Evolutionary conservation across 192 early-diverging fungal species (phyloP).

Genomic region (Coemansia sp.): DNA sequence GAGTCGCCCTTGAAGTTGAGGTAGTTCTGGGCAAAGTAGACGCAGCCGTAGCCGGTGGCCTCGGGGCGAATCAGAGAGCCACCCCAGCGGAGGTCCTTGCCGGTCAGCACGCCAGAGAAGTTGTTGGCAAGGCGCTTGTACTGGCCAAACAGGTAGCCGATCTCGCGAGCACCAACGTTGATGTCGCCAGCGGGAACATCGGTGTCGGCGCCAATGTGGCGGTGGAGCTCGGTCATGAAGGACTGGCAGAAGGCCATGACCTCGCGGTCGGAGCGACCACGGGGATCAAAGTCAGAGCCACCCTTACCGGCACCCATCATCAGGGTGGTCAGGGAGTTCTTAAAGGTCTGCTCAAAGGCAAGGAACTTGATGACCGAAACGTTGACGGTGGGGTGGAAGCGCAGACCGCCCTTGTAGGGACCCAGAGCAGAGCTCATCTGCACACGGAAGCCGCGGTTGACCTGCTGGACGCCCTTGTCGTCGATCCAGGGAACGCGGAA

Average conservation of each 20-base stretch:
- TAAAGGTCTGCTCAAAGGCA: conserved; percentile 57
- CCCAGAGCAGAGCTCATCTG: conserved; percentile 58
- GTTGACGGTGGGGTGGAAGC: conserved; percentile 57
- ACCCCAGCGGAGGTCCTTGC: conserved; percentile 54
- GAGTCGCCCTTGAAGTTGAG: conserved; percentile 47
- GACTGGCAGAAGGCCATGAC: conserved; percentile 55
- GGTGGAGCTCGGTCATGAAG: conserved; percentile 55
- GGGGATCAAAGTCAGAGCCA: conserved; percentile 53
- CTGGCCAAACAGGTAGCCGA: conserved; percentile 55
- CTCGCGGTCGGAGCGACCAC: conserved; percentile 52
- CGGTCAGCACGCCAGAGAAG: conserved; percentile 52
- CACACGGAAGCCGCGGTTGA: conserved; percentile 57
- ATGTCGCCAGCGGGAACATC: conserved; percentile 56
- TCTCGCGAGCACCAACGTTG: conserved; percentile 52
- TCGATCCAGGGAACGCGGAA: conserved; percentile 57
- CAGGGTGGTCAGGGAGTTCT: conserved; percentile 56
- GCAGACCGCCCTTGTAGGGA: conserved; percentile 57
- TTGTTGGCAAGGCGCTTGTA: conserved; percentile 56
- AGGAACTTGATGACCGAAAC: conserved; percentile 56
- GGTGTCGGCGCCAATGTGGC: conserved; percentile 54
- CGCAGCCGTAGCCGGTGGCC: conserved; percentile 56
- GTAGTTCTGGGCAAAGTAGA: conserved; percentile 56
- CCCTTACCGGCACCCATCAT: conserved; percentile 57
- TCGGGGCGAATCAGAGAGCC: conserved; percentile 56
- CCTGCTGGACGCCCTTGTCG: conserved; percentile 48